Evolutionary conservation across 441 rosid genomes (phyloP).

Genomic region (Adansonia gregorii): DNA sequence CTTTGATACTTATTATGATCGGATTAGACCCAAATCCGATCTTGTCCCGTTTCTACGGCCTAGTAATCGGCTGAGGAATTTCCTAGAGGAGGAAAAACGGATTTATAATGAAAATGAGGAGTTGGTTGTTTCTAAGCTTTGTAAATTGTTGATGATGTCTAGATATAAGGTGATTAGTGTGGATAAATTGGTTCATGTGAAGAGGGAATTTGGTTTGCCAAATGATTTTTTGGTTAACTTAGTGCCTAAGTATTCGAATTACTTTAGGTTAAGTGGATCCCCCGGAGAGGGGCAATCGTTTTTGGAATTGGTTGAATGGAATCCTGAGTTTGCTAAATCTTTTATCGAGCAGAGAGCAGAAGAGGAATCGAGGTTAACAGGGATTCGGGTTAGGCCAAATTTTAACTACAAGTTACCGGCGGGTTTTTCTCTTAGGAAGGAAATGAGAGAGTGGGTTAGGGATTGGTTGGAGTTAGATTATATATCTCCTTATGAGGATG

Average conservation of each 20-base stretch:
- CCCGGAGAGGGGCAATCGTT: conserved; percentile 63
- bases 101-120: conserved; percentile 52
- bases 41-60: conserved; percentile 62
- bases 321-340: conserved; percentile 64
- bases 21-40: conserved; percentile 66
- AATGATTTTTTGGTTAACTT: conserved; percentile 66
- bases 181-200: conserved; percentile 71
- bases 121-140: conserved; percentile 63
- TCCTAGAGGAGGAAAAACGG: conserved; percentile 67
- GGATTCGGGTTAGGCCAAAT: conserved; percentile 66
- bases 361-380: conserved; percentile 52
- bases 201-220: conserved; percentile 84
- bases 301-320: conserved; percentile 67
- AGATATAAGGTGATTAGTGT: conserved; percentile 59
- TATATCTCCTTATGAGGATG: conserved; percentile 73
- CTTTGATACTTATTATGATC: conserved; percentile 59
- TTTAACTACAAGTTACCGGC: conserved; percentile 65
- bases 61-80: conserved; percentile 51
- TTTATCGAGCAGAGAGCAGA: conserved; percentile 60
- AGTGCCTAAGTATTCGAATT: conserved; percentile 63
- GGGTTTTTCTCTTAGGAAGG: conserved; percentile 71
- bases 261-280: conserved; percentile 55
- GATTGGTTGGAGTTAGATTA: conserved; percentile 90
- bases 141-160: conserved; percentile 85
- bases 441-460: conserved; percentile 92